A percentile compares a stretch with the other conserved stretches of the same genome.
Conservation (phyloP, 768 basidiomycete genomes). For the Clavulina sp. region DNA sequence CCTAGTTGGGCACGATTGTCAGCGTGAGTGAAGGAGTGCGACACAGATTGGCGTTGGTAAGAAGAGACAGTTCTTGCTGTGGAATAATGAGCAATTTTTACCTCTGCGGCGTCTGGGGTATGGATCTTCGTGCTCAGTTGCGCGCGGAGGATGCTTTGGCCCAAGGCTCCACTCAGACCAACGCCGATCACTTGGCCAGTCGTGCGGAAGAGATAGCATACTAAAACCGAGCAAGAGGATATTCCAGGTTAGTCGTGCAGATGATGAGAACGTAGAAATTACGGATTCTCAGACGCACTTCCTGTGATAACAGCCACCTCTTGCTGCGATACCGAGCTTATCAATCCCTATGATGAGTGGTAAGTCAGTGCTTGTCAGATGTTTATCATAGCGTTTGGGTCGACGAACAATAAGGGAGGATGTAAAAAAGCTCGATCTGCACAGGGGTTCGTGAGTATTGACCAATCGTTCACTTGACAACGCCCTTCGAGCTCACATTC, state of each 20-base stretch:
- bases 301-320: constrained; percentile 83
- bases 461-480: not conserved
- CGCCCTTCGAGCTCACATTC: constrained; percentile 19
- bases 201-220: constrained; percentile 85
- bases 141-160: constrained; percentile 59
- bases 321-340: constrained; percentile 58
- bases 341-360: constrained; percentile 60
- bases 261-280: no score
- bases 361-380: constrained; percentile 4
- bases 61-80: not conserved
- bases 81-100: constrained; percentile 20
- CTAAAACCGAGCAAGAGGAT: constrained; percentile 22
- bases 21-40: not conserved
- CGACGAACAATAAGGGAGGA: constrained; percentile 53
- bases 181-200: constrained; percentile 97
- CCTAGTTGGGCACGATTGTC: not conserved
- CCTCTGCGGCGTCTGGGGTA: constrained; percentile 56
- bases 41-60: not conserved
- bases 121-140: constrained; percentile 58
- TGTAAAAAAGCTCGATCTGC: constrained; percentile 70
- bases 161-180: constrained; percentile 63
- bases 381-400: no score
- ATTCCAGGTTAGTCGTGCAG: not conserved
- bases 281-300: constrained; percentile 54
- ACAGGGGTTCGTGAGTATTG: not conserved